A percentile compares a stretch with the other conserved stretches of the same genome.
phyloP scores from a whole-genome alignment of 2,329 filamentous ascomycete species.

The Penicillium decumbens region DNA sequence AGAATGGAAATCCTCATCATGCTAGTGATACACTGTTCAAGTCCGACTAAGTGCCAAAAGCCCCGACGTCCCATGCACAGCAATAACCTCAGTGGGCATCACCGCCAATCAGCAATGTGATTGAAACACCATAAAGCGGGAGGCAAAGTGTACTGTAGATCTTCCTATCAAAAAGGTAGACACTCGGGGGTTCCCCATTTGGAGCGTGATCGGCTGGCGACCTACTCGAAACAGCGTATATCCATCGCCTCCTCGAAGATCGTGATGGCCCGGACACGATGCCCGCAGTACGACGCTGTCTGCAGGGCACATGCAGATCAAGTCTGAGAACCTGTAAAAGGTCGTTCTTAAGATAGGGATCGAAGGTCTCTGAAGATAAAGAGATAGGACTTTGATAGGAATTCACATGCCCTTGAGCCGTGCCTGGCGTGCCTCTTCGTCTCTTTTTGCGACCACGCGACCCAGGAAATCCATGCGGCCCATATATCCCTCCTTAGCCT shows the following conservation, averaged over 20 bases:
- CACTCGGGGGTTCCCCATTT: neutral
- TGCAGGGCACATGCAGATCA: neutral
- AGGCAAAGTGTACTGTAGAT: neutral
- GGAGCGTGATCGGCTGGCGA: slow-evolving; percentile 4
- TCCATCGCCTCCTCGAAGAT: neutral
- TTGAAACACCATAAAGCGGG: neutral
- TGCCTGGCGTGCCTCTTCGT: slow-evolving; percentile 53
- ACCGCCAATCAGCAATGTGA: neutral
- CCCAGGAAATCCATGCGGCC: slow-evolving; percentile 60
- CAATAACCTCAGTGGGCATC: neutral
- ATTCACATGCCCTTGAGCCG: slow-evolving; percentile 43
- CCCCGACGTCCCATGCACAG: neutral
- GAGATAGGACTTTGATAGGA: neutral
- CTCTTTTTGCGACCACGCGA: slow-evolving; percentile 52
- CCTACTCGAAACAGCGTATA: slow-evolving; percentile 3
- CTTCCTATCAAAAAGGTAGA: neutral
- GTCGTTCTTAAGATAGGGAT: neutral
- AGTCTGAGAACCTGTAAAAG: neutral
- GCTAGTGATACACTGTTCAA: neutral
- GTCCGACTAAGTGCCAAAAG: neutral
- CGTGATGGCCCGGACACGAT: neutral
- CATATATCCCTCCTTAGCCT: slow-evolving; percentile 59
- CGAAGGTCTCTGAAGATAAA: neutral
- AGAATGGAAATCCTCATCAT: neutral
- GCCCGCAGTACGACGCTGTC: slow-evolving; percentile 2